Evolutionary conservation across 495 filamentous ascomycete genomes (phyloP), one percentile per base, ranked within the genome.

Genomic region (Penicillium samsonianum): DNA sequence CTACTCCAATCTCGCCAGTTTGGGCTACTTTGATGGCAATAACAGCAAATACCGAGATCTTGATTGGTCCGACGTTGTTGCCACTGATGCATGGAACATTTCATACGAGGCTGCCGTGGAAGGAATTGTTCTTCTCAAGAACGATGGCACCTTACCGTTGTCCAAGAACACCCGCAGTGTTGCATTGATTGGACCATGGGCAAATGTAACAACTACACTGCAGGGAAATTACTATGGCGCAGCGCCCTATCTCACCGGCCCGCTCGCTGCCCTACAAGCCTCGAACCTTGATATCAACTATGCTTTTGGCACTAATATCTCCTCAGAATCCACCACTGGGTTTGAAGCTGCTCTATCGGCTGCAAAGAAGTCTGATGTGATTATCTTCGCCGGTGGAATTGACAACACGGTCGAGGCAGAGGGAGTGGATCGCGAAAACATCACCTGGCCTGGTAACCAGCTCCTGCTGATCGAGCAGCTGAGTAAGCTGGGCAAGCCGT

Each of bases 101-200:
- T 80, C 85, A 0, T 76, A 83, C 46, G 73, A 79, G 57, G 84
- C 85, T 0, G 84, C 85, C 0, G 78, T 80, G 5, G 78, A 84
- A 58, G 81, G 85, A 0, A 80, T 84, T 23, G 79, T 82, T 8
- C 70, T 88, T 4, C 72, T 87, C 8, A 86, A 87, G 73, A 88
- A 88, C 53, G 80, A 84, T 26, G 82, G 75, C 22, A 70, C 70
- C 12, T 65, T 87, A 2, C 85, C 84, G 0, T 65, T 85, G 3
- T 68, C 73, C 0, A 57, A 69, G 14, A 60, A 67, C 4, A 65
- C 64, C 6, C 74, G 64, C 19, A 78, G 67, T 10, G 67, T 86
- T n/a, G 83, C 81, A 9, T 64, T 87, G 8, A 74, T 88, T 52
- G 86, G 85, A 0, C 77, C 78, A 2, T 85, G 81, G 73, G 84